Evolutionary conservation across 2,329 filamentous ascomycete species (phyloP).

Genomic region (Juglanconis oblonga): DNA sequence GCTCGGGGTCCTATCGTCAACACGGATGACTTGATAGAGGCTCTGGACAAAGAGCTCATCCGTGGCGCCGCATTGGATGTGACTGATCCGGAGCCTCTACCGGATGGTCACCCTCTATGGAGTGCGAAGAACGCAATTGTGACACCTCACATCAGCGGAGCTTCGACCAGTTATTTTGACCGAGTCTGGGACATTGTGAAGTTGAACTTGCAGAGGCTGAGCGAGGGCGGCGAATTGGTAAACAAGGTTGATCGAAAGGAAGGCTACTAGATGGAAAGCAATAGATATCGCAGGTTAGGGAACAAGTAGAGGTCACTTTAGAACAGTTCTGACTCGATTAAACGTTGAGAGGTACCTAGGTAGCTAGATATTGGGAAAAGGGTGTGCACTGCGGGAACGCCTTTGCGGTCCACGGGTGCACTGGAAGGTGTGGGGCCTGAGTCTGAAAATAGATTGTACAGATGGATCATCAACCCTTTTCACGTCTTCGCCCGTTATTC

Average conservation of each 20-base stretch:
- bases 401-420: too few relatives aligned
- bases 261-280: constrained; percentile 23
- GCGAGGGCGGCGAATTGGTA: constrained; percentile 34
- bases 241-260: constrained; percentile 38
- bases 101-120: constrained; percentile 67
- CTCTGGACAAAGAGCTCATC: constrained; percentile 46
- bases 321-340: too few relatives aligned
- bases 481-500: too few relatives aligned
- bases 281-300: not conserved
- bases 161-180: constrained; percentile 37
- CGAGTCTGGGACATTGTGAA: constrained; percentile 41
- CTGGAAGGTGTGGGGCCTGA: too few relatives aligned
- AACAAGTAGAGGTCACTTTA: not conserved
- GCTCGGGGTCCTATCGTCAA: constrained; percentile 55
- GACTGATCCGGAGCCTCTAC: constrained; percentile 75
- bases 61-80: constrained; percentile 73
- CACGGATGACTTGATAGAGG: constrained; percentile 57
- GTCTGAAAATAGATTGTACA: too few relatives aligned
- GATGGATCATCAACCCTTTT: too few relatives aligned
- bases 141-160: constrained; percentile 47
- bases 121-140: constrained; percentile 65
- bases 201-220: constrained; percentile 37
- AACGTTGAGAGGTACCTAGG: too few relatives aligned
- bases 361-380: too few relatives aligned
- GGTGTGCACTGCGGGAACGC: too few relatives aligned